Percentiles rank a stretch among this genome's conserved stretches.
Conservation (phyloP, 345 rosid species). For the Crucihimalaya himalaica region DNA sequence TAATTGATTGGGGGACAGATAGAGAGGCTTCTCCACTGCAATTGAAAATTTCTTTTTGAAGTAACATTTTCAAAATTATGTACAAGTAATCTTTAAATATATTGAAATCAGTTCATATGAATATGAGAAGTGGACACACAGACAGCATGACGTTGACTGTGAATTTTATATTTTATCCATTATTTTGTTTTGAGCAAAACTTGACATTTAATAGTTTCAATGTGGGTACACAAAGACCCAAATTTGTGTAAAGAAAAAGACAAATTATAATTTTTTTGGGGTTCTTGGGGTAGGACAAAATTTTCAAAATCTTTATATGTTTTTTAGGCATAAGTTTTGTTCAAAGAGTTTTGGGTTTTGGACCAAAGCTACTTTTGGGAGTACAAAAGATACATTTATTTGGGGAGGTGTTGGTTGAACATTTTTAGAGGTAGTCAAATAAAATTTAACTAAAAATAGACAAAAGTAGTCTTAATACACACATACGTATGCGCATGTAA, state of each 20-base stretch:
- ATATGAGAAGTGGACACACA: constrained; percentile 28
- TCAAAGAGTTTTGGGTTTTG: constrained; percentile 43
- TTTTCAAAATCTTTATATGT: constrained; percentile 23
- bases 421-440: constrained; percentile 24
- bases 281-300: constrained; percentile 36
- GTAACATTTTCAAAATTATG: constrained; percentile 17
- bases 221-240: not conserved
- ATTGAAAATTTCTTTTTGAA: not conserved
- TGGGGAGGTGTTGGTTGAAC: constrained; percentile 23
- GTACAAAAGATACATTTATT: constrained; percentile 32
- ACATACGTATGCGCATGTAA: not conserved
- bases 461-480: constrained; percentile 2
- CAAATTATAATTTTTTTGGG: constrained; percentile 29
- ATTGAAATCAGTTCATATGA: constrained; percentile 25
- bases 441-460: not conserved
- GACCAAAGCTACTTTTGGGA: constrained; percentile 40
- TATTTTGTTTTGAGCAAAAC: not conserved
- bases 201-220: constrained; percentile 31
- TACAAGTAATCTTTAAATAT: not conserved
- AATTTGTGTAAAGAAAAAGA: constrained; percentile 28
- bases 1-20: not conserved
- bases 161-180: constrained; percentile 21
- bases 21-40: not conserved
- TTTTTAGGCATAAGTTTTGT: constrained; percentile 34
- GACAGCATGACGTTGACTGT: constrained; percentile 40